These are phyloP conservation scores for Kwoniella sp. DNA, from an alignment of 768 basidiomycete genomes.

Conservation along the genomic window DNA sequence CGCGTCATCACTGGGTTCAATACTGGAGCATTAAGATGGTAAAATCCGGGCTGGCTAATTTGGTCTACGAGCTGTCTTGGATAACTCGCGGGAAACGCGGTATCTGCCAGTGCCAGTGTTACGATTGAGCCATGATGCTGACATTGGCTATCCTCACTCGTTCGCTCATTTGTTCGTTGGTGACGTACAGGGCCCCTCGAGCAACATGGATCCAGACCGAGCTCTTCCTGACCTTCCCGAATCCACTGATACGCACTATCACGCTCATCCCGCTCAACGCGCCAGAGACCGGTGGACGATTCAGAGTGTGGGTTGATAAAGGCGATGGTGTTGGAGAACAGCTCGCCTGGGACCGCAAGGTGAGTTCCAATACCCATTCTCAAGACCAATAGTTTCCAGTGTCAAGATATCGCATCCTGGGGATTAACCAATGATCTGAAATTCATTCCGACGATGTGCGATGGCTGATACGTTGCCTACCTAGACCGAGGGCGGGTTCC, in stretches of 20 bases:
- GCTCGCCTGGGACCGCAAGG: conserved; percentile 82
- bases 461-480: not conserved
- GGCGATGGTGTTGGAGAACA: conserved; percentile 32
- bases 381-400: not conserved
- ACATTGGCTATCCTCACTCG: not conserved
- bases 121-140: no score
- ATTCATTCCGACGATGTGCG: no score
- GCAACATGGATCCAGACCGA: conserved; percentile 95
- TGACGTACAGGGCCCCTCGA: conserved; percentile 73
- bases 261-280: conserved; percentile 73
- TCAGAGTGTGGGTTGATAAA: conserved; percentile 78
- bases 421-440: no score
- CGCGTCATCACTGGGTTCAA: no score
- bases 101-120: no score
- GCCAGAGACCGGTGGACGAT: conserved; percentile 84
- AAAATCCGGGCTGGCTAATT: no score
- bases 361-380: conserved; percentile 35
- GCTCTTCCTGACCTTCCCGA: conserved; percentile 84
- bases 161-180: not conserved
- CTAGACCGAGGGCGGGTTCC: conserved; percentile 77
- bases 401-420: no score
- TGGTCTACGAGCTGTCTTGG: no score
- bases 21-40: no score
- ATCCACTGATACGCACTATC: conserved; percentile 69
- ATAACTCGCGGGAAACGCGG: no score